These are phyloP conservation scores for Paraconiothyrium brasiliense DNA, from an alignment of 2,329 filamentous ascomycete genomes.

Conservation along the genomic window DNA sequence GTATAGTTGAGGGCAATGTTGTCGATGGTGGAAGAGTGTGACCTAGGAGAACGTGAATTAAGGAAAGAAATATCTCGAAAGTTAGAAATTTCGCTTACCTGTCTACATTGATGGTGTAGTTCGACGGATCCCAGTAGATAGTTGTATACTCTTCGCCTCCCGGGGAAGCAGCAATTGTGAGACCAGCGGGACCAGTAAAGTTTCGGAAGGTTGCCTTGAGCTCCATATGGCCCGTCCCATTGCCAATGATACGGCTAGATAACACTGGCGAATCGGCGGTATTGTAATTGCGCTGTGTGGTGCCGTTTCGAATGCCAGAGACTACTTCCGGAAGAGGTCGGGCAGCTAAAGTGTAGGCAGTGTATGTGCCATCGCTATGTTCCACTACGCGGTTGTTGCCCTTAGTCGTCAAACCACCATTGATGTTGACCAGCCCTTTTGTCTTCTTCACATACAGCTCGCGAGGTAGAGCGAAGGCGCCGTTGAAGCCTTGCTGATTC, in stretches of 20 bases:
- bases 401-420: slow-evolving; percentile 44
- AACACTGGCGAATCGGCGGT: slow-evolving; percentile 26
- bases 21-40: slow-evolving; percentile 53
- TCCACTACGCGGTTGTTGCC: slow-evolving; percentile 49
- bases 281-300: slow-evolving; percentile 34
- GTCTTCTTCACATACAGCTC: slow-evolving; percentile 59
- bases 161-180: slow-evolving; percentile 55
- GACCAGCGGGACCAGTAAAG: slow-evolving; percentile 52
- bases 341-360: slow-evolving; percentile 56
- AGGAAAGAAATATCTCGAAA: background rate
- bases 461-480: slow-evolving; percentile 54
- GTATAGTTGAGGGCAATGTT: slow-evolving; percentile 54
- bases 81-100: slow-evolving; percentile 28
- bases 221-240: slow-evolving; percentile 52
- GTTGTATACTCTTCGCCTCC: slow-evolving; percentile 56
- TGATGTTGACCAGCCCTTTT: slow-evolving; percentile 47
- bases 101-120: slow-evolving; percentile 58
- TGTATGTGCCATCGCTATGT: slow-evolving; percentile 51
- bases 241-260: slow-evolving; percentile 36
- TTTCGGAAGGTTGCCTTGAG: slow-evolving; percentile 52
- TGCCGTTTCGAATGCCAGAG: slow-evolving; percentile 47
- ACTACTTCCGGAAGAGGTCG: slow-evolving; percentile 57
- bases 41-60: slow-evolving; percentile 5
- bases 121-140: slow-evolving; percentile 57
- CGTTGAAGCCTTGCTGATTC: slow-evolving; percentile 56